Conservation (phyloP, 2,329 filamentous ascomycete genomes). For the Fusarium ramigenum region DNA sequence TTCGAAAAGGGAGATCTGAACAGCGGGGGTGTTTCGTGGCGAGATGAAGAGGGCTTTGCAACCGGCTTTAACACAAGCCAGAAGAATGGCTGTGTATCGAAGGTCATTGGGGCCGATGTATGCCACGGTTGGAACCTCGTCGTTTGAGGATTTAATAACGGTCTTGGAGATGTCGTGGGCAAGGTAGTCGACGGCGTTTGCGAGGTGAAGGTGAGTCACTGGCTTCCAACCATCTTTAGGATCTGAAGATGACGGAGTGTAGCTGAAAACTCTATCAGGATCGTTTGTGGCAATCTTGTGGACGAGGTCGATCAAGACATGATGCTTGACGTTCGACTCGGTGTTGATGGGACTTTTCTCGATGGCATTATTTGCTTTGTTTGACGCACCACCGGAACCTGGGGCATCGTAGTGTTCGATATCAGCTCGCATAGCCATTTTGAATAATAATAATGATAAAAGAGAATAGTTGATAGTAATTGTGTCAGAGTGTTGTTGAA, state of each 20-base stretch:
- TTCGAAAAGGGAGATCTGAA: slow-evolving; percentile 4
- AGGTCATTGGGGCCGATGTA: background rate
- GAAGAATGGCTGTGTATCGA: background rate
- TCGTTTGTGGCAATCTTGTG: background rate
- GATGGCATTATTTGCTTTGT: accelerated
- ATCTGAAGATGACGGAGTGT: background rate
- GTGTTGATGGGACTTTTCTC: background rate
- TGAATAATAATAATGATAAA: accelerated
- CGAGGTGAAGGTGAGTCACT: background rate
- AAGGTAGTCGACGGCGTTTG: background rate
- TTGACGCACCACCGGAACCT: accelerated
- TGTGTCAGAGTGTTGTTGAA: no score
- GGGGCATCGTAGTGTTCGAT: background rate
- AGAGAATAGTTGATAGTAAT: background rate
- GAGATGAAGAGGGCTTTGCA: slow-evolving; percentile 8
- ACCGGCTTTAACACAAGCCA: background rate
- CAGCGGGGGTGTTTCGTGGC: background rate
- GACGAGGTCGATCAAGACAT: background rate
- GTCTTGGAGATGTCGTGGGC: background rate
- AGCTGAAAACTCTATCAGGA: background rate
- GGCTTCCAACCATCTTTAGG: background rate
- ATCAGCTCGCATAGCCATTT: background rate
- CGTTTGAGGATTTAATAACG: background rate
- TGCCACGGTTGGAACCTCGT: background rate
- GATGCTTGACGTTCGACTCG: background rate